These are phyloP conservation scores for Solanum sitiens DNA, from an alignment of 257 asterid species.

Conservation along the genomic window DNA sequence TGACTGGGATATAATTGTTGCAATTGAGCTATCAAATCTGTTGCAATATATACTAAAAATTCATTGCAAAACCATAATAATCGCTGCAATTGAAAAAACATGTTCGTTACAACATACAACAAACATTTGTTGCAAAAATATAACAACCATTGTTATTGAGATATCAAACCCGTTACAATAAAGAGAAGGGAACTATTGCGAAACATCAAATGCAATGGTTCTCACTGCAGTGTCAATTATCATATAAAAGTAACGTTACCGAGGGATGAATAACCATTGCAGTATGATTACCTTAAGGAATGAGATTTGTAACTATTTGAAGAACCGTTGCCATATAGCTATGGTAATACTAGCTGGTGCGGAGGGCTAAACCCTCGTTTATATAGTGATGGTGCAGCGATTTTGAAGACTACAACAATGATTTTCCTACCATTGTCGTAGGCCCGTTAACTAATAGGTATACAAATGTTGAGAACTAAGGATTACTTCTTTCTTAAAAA, in stretches of 20 bases:
- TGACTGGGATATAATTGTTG: not conserved
- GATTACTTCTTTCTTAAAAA: too few relatives aligned
- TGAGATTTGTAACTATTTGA: too few relatives aligned
- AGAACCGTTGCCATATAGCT: too few relatives aligned
- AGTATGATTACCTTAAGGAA: too few relatives aligned
- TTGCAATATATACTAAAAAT: not conserved
- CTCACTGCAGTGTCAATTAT: too few relatives aligned
- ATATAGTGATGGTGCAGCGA: not conserved
- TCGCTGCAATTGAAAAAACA: not conserved
- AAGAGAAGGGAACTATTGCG: not conserved
- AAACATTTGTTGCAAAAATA: not conserved
- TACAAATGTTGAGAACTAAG: too few relatives aligned
- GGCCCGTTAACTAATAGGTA: too few relatives aligned
- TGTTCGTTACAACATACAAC: not conserved
- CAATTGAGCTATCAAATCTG: not conserved
- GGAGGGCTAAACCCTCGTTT: not conserved
- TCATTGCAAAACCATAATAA: not conserved
- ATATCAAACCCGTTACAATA: too few relatives aligned
- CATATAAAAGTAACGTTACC: too few relatives aligned
- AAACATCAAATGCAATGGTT: not conserved
- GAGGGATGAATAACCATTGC: too few relatives aligned
- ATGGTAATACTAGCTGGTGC: not conserved
- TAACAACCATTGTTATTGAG: not conserved
- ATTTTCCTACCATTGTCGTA: too few relatives aligned
- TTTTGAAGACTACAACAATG: too few relatives aligned